A percentile compares a stretch with the other conserved stretches of the same genome.
Evolutionary conservation across 108 stramenopile genomes (phyloP).

Genomic region (Nitzschia sp.): DNA sequence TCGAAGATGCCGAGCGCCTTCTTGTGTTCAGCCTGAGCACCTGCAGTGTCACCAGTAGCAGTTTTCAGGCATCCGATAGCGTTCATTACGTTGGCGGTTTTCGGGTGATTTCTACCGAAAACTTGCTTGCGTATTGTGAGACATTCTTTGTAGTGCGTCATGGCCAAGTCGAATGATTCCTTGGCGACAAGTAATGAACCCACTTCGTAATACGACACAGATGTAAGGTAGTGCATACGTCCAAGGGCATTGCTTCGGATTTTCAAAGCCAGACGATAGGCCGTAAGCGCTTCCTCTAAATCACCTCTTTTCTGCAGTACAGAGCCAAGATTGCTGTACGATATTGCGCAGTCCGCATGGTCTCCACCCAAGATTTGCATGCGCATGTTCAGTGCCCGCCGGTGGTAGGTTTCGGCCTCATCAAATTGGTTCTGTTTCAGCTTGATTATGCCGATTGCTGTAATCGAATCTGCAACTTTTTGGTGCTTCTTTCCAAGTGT

Average conservation of each 20-base stretch:
- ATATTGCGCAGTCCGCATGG: slow-evolving; percentile 39
- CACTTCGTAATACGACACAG: slow-evolving; percentile 27
- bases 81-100: slow-evolving; percentile 20
- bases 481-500: slow-evolving; percentile 27
- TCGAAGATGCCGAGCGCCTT: slow-evolving; percentile 34
- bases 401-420: slow-evolving; percentile 22
- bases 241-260: slow-evolving; percentile 31
- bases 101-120: slow-evolving; percentile 35
- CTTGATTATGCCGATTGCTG: slow-evolving; percentile 24
- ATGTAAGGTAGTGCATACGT: slow-evolving; percentile 14
- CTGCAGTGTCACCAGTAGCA: slow-evolving; percentile 2
- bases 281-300: slow-evolving; percentile 14
- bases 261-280: slow-evolving; percentile 22
- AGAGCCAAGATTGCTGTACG: slow-evolving; percentile 17
- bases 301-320: slow-evolving; percentile 17
- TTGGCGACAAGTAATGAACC: slow-evolving; percentile 16
- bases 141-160: slow-evolving; percentile 34
- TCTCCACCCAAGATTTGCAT: slow-evolving; percentile 16
- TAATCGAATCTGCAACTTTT: slow-evolving; percentile 26
- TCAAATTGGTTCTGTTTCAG: slow-evolving; percentile 20
- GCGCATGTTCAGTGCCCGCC: slow-evolving; percentile 26
- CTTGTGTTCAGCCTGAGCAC: slow-evolving; percentile 20
- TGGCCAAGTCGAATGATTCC: slow-evolving; percentile 20
- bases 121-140: slow-evolving; percentile 26
- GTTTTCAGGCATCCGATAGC: slow-evolving; percentile 26